Base-by-base conservation (phyloP, 1,139 yeast species). In the Yamadazyma atmosphaerica region DNA sequence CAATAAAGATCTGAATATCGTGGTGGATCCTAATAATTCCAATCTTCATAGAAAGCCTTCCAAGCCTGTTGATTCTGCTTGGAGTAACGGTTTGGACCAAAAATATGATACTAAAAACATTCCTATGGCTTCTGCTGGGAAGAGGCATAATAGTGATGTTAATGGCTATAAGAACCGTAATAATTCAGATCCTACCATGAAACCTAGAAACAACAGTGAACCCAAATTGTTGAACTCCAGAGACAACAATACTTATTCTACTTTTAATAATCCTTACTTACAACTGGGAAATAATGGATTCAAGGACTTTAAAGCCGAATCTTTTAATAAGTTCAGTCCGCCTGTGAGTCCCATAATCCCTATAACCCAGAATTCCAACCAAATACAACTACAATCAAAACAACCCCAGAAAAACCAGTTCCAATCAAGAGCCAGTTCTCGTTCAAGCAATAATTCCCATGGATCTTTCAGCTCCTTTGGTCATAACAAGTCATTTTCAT, bases 201-300 rank as follows among this genome's bases (percentile, higher is more conserved):
- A 26, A 15, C 24, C 30, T 11, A 30, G 38, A 18, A 28, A 35
- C 14, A 18, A 24, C 14, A 36, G 35, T 17, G 39, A 32, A 26
- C 38, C 38, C 9, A 18, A 28, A 28, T 28, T 28, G 11, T 28
- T 28, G 31, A 33, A 16, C 11, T 26, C 30, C 4, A 24, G 31
- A 33, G 23, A 33, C 15, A 11, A 23, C 4, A 23, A 33, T 24
- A 28, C 31, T 14, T 28, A 28, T 16, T 25, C 41, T 7, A 35
- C 44, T 3, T 41, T 41, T 26, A 34, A 35, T 36, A 41, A 41
- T 28, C 44, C 44, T 1, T 41, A 41, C 22, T 23, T 36, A 31
- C 33, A 15, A 16, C 28, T 19, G 2, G 33, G 31, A 9, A 5
- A 6, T 18, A 8, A 12, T 7, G 21, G 12, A 4, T 28, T 28